Evolutionary conservation across 2,329 filamentous ascomycete genomes (phyloP).

Genomic region (Tolypocladium tropicale): DNA sequence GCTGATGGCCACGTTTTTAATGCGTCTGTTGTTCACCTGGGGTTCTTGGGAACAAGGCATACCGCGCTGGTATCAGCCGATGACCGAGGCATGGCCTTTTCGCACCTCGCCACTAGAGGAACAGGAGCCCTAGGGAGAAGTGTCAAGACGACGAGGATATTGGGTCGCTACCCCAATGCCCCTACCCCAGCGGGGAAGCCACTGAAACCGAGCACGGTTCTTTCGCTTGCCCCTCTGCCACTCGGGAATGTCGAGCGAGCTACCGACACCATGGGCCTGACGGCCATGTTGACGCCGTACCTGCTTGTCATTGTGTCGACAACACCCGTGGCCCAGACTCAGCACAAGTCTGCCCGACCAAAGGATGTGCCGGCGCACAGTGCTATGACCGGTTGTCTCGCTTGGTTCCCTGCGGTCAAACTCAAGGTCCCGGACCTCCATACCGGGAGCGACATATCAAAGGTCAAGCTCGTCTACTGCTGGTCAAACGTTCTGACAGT

Average conservation of each 20-base stretch:
- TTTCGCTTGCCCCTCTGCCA: slow-evolving; percentile 83
- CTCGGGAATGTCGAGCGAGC: slow-evolving; percentile 88
- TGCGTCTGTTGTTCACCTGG: slow-evolving; percentile 76
- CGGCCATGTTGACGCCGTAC: slow-evolving; percentile 92
- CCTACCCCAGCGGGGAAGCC: slow-evolving; percentile 51
- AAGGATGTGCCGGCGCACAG: slow-evolving; percentile 87
- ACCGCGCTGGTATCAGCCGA: slow-evolving; percentile 94
- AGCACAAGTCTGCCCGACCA: slow-evolving; percentile 84
- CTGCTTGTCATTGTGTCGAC: slow-evolving; percentile 94
- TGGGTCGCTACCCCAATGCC: slow-evolving; percentile 79
- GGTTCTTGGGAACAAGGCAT: slow-evolving; percentile 85
- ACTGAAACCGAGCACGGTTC: slow-evolving; percentile 85
- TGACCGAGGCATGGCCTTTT: slow-evolving; percentile 94
- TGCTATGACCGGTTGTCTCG: slow-evolving; percentile 84
- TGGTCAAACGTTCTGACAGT: slow-evolving; percentile 98
- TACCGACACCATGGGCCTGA: slow-evolving; percentile 80
- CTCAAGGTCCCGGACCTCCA: slow-evolving; percentile 65
- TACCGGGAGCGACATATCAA: slow-evolving; percentile 59
- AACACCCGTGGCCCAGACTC: slow-evolving; percentile 89
- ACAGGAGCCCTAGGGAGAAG: slow-evolving; percentile 75
- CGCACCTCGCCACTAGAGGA: slow-evolving; percentile 85
- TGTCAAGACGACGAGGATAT: slow-evolving; percentile 80
- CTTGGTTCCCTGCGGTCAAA: slow-evolving; percentile 95
- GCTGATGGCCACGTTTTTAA: slow-evolving; percentile 74
- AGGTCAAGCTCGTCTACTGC: slow-evolving; percentile 87